Base-by-base conservation (phyloP, 495 filamentous ascomycete species). In the Aspergillus panamensis region DNA sequence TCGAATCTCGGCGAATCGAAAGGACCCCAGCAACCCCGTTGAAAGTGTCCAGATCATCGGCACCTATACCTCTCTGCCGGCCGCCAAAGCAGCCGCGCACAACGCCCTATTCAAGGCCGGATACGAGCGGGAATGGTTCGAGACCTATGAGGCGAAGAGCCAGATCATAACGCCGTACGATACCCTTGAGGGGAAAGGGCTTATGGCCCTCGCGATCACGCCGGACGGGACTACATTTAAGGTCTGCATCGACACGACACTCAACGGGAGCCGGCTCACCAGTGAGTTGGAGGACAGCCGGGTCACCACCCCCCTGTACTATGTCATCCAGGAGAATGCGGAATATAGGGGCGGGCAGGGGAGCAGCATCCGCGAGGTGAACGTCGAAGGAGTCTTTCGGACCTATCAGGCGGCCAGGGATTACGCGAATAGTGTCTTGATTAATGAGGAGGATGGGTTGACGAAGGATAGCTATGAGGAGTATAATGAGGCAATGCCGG, bases 61-160 rank as follows among this genome's bases (percentile, higher is more conserved):
- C 5, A 61, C 62, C 8, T 68, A 68, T 43, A 63, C 58, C n/a
- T 61, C 59, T 30, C 42, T 63, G 3, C 20, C 30, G 0, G 53
- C 63, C 17, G 62, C 62, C 32, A 65, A 65, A 30, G 42, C 48
- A n/a, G 65, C 62, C 5, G 65, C 65, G 1, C 58, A 65, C 44
- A 50, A 48, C 50, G 59, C 51, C 20, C 60, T 68, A 10, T 63
- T 53, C 29, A 52, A 62, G 19, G 57, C 54, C 10, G 65, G 65
- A 3, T 68, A 68, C 31, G 62, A 65, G 32, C 42, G 53, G n/a
- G 65, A 68, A 13, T 65, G 57, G 53, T 68, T 68, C 44, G 16
- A 47, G 2, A 20, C 20, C 33, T 64, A 61, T 35, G 45, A 67
- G 21, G 53, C 48, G 10, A 25, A 25, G 25, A 25, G 2, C 25